phyloP scores from a whole-genome alignment of 345 rosid genomes.

The Citropsis articulata region DNA sequence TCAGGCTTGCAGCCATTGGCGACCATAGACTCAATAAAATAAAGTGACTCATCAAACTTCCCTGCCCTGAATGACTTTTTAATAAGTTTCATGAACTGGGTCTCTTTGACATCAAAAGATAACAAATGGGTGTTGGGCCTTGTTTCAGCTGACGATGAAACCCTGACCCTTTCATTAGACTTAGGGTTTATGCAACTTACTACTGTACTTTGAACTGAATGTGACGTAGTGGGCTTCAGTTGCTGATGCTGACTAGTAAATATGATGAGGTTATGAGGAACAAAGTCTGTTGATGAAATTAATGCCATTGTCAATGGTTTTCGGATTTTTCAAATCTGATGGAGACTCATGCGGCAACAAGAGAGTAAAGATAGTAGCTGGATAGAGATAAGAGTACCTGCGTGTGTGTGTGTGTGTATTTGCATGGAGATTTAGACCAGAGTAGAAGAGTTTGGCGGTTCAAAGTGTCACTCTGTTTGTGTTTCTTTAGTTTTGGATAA shows the following conservation, averaged over 20 bases:
- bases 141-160: conserved; percentile 32
- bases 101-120: conserved; percentile 56
- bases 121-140: conserved; percentile 36
- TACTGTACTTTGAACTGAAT: conserved; percentile 15
- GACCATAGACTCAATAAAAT: conserved; percentile 67
- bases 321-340: conserved; percentile 9
- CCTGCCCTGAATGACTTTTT: conserved; percentile 57
- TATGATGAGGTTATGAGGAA: conserved; percentile 27
- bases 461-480: too few relatives aligned
- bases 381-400: neutral
- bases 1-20: conserved; percentile 63
- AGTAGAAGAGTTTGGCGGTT: too few relatives aligned
- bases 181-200: conserved; percentile 24
- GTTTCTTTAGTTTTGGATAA: conserved; percentile 18
- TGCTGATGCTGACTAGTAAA: conserved; percentile 17
- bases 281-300: conserved; percentile 34
- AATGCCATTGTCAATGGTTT: conserved; percentile 26
- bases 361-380: neutral
- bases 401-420: neutral
- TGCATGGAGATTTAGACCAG: neutral
- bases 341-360: neutral
- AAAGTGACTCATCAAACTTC: conserved; percentile 59
- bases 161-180: conserved; percentile 1
- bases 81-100: conserved; percentile 55
- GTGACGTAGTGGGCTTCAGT: conserved; percentile 30